phyloP scores from a whole-genome alignment of 257 asterid species.

The Solanum medicagineum region DNA sequence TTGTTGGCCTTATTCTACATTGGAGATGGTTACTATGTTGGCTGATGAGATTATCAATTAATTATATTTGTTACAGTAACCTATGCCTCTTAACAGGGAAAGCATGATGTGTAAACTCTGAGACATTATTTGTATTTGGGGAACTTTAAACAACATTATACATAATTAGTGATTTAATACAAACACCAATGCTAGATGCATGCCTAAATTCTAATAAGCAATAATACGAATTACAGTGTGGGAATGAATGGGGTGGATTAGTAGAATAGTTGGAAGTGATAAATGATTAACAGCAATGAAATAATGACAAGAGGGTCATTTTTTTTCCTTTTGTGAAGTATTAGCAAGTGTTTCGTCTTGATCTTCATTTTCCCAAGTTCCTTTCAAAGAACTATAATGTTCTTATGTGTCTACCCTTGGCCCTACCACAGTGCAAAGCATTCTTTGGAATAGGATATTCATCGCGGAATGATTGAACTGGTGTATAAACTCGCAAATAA shows the following conservation, averaged over 20 bases:
- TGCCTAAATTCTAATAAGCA: neutral
- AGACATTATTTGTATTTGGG: neutral
- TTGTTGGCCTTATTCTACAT: neutral
- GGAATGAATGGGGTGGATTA: neutral
- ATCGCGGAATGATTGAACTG: constrained; percentile 32
- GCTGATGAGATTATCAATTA: neutral
- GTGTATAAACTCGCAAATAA: constrained; percentile 51
- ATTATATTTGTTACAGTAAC: neutral
- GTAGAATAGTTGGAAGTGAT: neutral
- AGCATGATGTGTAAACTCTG: neutral
- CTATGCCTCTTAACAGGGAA: neutral
- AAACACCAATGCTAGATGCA: neutral
- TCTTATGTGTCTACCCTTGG: constrained; percentile 9
- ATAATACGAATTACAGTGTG: neutral
- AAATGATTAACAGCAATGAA: neutral
- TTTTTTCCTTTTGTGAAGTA: neutral
- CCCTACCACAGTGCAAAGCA: constrained; percentile 62
- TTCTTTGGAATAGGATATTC: constrained; percentile 50
- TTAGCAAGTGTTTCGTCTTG: neutral
- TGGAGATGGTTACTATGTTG: neutral
- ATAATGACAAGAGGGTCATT: neutral
- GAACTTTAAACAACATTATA: neutral
- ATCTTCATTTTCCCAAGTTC: neutral
- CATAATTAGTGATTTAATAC: neutral
- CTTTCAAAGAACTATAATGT: neutral